Base-by-base conservation (phyloP, 768 basidiomycete species). In the Brasilioporus rufonigricans region DNA sequence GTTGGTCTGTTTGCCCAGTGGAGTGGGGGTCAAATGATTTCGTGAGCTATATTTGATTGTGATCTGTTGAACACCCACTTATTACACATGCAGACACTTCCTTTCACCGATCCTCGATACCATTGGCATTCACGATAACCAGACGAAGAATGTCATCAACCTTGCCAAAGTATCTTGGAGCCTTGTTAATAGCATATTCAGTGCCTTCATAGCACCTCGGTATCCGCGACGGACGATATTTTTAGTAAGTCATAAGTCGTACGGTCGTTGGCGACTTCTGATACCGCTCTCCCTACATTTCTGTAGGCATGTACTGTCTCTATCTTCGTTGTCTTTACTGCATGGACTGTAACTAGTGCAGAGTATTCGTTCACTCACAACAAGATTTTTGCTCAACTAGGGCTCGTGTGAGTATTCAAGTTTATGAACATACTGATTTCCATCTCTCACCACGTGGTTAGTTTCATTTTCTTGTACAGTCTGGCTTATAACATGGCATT, bases 271-370 rank as follows among this genome's bases (percentile, higher is more conserved):
- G 18, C 18, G 8, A 18, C 36, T n/a, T 23, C 14, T 23, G 8
- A 40, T 19, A 9, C n/a, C 4, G 16, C 38, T n/a, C n/a, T n/a
- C n/a, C n/a, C n/a, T n/a, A n/a, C n/a, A n/a, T n/a, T n/a, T n/a
- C n/a, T n/a, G n/a, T 10, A 63, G 62, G 8, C 33, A 8, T 55
- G 48, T 13, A 31, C 62, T 12, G n/a, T 60, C 21, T 60, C 61
- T n/a, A 18, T 63, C 40, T 38, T 60, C 1, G 13, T 62, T 26
- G 31, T 64, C 7, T n/a, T n/a, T n/a, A n/a, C n/a, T n/a, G n/a
- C n/a, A n/a, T n/a, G n/a, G n/a, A n/a, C n/a, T n/a, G n/a, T 47
- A 14, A n/a, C n/a, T n/a, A n/a, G n/a, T n/a, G n/a, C n/a, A n/a
- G n/a, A n/a, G n/a, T n/a, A n/a, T n/a, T n/a, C 55, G 5, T 7